phyloP scores from a whole-genome alignment of 2,329 filamentous ascomycete species.

The Tolypocladium album region DNA sequence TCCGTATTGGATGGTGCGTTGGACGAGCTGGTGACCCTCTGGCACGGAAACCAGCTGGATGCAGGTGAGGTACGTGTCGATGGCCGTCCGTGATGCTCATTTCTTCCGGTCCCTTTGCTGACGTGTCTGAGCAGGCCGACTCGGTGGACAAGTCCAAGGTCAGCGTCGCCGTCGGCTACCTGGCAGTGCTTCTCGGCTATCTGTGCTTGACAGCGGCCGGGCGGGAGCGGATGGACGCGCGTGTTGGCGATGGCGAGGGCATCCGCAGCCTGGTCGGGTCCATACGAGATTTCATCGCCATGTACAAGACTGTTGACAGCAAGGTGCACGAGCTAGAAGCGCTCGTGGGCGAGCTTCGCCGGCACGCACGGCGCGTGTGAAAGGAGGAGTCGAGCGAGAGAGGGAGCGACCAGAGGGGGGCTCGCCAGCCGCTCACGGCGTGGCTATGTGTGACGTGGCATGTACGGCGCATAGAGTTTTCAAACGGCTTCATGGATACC shows the following conservation, averaged over 20 bases:
- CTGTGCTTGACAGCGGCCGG: conserved; percentile 50
- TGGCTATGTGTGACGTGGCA: background rate
- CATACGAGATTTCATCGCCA: conserved; percentile 42
- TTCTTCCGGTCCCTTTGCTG: background rate
- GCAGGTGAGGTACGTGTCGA: conserved; percentile 52
- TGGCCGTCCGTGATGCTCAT: too few relatives aligned
- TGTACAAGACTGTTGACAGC: conserved; percentile 39
- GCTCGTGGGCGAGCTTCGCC: conserved; percentile 24
- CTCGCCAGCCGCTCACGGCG: background rate
- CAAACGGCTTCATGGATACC: background rate
- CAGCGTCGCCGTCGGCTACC: conserved; percentile 77
- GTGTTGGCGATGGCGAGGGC: conserved; percentile 28
- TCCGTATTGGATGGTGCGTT: conserved; percentile 31
- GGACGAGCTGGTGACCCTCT: conserved; percentile 50
- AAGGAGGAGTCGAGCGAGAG: background rate
- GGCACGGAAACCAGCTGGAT: conserved; percentile 54
- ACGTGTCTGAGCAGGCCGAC: conserved; percentile 40
- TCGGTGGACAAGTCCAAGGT: conserved; percentile 65
- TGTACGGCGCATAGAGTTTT: background rate
- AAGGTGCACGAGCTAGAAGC: conserved; percentile 27
- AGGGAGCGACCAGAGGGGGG: background rate
- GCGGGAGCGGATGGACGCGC: conserved; percentile 29
- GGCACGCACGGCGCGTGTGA: background rate
- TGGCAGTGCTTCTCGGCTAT: conserved; percentile 75
- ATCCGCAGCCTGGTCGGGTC: conserved; percentile 37